phyloP scores from a whole-genome alignment of 306 rosid genomes.

The Ormosia emarginata region DNA sequence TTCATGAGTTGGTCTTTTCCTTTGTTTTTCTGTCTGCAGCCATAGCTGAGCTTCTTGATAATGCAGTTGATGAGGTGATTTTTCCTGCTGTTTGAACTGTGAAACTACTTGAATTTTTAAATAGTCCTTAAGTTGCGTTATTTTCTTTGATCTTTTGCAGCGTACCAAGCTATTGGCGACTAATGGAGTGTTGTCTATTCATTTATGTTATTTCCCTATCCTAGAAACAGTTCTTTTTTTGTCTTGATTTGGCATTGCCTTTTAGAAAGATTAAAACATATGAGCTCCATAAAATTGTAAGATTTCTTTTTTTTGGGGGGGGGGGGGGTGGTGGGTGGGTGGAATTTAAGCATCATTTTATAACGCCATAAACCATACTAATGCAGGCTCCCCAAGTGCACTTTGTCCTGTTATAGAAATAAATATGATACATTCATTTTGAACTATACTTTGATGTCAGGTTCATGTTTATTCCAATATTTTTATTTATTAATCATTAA shows the following conservation, averaged over 20 bases:
- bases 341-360: not conserved
- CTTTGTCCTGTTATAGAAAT: not conserved
- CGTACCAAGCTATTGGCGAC: not conserved
- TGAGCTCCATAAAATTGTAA: not conserved
- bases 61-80: conserved; percentile 84
- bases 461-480: not conserved
- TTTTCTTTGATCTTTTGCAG: not conserved
- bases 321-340: not conserved
- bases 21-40: conserved; percentile 46
- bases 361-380: not conserved
- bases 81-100: not conserved
- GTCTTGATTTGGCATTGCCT: not conserved
- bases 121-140: not conserved
- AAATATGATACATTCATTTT: not conserved
- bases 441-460: not conserved
- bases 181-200: not conserved
- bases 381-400: not conserved
- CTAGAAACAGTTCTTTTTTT: not conserved
- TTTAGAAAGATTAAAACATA: not conserved
- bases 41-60: conserved; percentile 75
- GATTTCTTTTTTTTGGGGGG: not conserved
- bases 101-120: not conserved
- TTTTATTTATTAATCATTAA: not conserved
- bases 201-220: not conserved
- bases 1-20: not conserved